phyloP scores from a whole-genome alignment of 2,329 filamentous ascomycete species.

The Aphanocladium album region DNA sequence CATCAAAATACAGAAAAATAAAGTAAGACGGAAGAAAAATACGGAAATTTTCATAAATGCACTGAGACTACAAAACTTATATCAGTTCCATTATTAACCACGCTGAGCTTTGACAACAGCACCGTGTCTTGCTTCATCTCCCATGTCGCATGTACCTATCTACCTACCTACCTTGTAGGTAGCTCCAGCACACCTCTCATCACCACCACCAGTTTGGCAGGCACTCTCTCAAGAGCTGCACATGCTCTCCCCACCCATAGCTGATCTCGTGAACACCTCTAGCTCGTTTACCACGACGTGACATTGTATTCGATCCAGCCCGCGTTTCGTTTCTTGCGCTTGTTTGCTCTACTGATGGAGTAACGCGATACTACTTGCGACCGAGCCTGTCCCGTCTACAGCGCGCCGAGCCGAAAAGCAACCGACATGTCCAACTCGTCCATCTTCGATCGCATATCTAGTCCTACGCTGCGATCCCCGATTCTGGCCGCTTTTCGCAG shows the following conservation, averaged over 20 bases:
- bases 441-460: constrained; percentile 4
- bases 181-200: neutral
- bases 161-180: neutral
- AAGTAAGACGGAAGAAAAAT: no score
- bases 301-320: neutral
- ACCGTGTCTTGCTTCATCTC: neutral
- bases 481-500: constrained; percentile 23
- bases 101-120: no score
- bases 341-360: neutral
- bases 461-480: constrained; percentile 20
- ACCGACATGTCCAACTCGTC: constrained; percentile 11
- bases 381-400: neutral
- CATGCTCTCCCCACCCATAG: constrained; percentile 8
- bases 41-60: no score
- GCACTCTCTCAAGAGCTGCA: neutral
- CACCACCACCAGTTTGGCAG: neutral
- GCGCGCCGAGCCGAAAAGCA: neutral
- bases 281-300: neutral
- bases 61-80: no score
- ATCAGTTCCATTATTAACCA: no score
- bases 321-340: neutral
- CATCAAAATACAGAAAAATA: neutral
- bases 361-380: neutral
- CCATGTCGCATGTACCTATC: neutral
- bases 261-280: constrained; percentile 11